A percentile compares a stretch with the other conserved stretches of the same genome.
Conservation (phyloP, 202 grass and related monocot species). For the Panicum hallii region DNA sequence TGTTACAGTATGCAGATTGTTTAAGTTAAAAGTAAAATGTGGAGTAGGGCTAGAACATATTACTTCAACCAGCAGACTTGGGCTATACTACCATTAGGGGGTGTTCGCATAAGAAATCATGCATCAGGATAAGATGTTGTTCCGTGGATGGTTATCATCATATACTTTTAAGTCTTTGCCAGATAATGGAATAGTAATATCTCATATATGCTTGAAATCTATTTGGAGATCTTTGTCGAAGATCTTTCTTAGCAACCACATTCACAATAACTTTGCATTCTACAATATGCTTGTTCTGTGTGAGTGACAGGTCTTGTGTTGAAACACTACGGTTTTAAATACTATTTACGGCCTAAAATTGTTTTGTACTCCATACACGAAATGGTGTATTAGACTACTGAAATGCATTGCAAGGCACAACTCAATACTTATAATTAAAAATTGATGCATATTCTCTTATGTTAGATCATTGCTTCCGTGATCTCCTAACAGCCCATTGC, state of each 20-base stretch:
- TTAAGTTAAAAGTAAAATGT: neutral
- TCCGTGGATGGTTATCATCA: constrained; percentile 6
- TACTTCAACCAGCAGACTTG: neutral
- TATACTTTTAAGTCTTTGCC: neutral
- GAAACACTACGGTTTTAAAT: neutral
- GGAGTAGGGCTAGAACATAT: neutral
- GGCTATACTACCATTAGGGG: neutral
- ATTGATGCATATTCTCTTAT: neutral
- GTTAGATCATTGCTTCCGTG: neutral
- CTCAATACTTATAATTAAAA: constrained; percentile 10
- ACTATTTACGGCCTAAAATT: constrained; percentile 6
- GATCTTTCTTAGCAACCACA: constrained; percentile 4
- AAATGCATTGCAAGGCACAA: neutral
- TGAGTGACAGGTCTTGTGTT: neutral
- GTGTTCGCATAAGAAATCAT: neutral
- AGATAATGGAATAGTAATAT: constrained; percentile 9
- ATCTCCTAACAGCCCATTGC: neutral
- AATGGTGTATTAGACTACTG: neutral
- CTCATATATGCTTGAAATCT: neutral
- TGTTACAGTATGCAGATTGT: neutral
- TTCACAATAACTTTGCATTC: neutral
- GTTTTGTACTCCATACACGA: neutral
- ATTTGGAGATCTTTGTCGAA: neutral
- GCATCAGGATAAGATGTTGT: neutral
- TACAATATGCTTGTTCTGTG: neutral